phyloP scores from a whole-genome alignment of 75 land plant species.

The Adiantum capillusveneris region DNA sequence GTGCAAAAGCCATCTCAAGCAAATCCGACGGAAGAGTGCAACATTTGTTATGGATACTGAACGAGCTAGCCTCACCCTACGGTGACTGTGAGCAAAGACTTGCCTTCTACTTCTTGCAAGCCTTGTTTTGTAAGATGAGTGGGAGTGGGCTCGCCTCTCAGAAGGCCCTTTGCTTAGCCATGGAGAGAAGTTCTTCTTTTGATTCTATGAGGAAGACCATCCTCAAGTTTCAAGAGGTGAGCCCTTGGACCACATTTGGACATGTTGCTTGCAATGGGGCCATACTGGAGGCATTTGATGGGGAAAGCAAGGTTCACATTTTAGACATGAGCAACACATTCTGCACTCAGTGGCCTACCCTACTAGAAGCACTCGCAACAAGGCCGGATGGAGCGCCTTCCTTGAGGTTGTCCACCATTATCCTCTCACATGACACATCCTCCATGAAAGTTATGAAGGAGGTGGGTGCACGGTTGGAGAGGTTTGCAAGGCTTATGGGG shows the following conservation, averaged over 20 bases:
- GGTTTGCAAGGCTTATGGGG: slow-evolving; percentile 91
- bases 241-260: slow-evolving; percentile 95
- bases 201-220: slow-evolving; percentile 69
- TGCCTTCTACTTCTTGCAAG: slow-evolving; percentile 78
- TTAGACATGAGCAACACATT: slow-evolving; percentile 73
- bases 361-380: slow-evolving; percentile 88
- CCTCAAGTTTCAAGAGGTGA: slow-evolving; percentile 81
- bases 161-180: slow-evolving; percentile 46
- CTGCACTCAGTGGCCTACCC: slow-evolving; percentile 96
- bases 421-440: slow-evolving; percentile 13
- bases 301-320: slow-evolving; percentile 65
- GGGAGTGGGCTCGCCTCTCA: slow-evolving; percentile 58
- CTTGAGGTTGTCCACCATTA: slow-evolving; percentile 41
- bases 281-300: slow-evolving; percentile 74
- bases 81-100: slow-evolving; percentile 93
- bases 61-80: no score
- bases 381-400: slow-evolving; percentile 81
- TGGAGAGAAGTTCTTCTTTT: slow-evolving; percentile 54
- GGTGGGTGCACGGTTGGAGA: slow-evolving; percentile 69
- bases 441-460: slow-evolving; percentile 73
- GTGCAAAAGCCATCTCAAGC: no score
- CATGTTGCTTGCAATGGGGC: slow-evolving; percentile 93
- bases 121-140: slow-evolving; percentile 61
- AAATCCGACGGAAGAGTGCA: no score
- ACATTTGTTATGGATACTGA: no score